Percentiles rank a stretch among this genome's conserved stretches.
These are phyloP conservation scores for Exophiala sp. DNA, from an alignment of 2,329 filamentous ascomycete genomes.

Conservation along the genomic window DNA sequence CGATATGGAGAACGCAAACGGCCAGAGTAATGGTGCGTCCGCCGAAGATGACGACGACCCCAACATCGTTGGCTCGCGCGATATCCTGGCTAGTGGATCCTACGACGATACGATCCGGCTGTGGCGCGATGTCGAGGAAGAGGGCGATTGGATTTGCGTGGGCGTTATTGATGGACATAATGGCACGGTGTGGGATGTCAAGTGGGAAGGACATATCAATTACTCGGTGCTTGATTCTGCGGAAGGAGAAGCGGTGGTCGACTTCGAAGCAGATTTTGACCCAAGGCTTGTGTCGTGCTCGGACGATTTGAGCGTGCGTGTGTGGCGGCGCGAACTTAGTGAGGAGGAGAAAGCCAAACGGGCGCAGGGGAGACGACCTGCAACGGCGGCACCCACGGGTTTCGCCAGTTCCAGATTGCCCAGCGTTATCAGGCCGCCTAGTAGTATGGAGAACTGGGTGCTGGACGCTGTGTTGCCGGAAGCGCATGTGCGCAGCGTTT, in stretches of 20 bases:
- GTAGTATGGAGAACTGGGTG: constrained; percentile 76
- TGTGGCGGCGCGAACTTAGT: constrained; percentile 69
- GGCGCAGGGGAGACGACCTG: constrained; percentile 1
- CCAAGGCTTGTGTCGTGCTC: constrained; percentile 74
- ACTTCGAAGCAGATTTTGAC: constrained; percentile 33
- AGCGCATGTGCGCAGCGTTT: constrained; percentile 75
- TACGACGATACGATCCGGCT: constrained; percentile 90
- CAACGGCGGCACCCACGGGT: constrained; percentile 14
- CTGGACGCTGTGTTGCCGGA: constrained; percentile 72
- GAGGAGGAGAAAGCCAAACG: constrained; percentile 46
- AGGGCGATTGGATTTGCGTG: constrained; percentile 95
- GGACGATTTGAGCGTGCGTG: constrained; percentile 72
- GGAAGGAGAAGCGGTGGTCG: constrained; percentile 9
- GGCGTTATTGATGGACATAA: constrained; percentile 73
- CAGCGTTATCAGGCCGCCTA: constrained; percentile 76
- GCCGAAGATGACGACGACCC: constrained; percentile 9
- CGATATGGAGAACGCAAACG: constrained; percentile 11
- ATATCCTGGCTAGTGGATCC: constrained; percentile 82
- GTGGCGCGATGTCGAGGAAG: constrained; percentile 67
- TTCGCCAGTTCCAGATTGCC: constrained; percentile 54
- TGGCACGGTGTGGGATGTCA: constrained; percentile 86
- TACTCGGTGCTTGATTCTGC: constrained; percentile 13
- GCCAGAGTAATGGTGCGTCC: constrained; percentile 1
- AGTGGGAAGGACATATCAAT: constrained; percentile 51
- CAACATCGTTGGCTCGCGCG: constrained; percentile 33